phyloP scores from a whole-genome alignment of 2,329 filamentous ascomycete genomes.

The Cadophora luteo-olivacea region DNA sequence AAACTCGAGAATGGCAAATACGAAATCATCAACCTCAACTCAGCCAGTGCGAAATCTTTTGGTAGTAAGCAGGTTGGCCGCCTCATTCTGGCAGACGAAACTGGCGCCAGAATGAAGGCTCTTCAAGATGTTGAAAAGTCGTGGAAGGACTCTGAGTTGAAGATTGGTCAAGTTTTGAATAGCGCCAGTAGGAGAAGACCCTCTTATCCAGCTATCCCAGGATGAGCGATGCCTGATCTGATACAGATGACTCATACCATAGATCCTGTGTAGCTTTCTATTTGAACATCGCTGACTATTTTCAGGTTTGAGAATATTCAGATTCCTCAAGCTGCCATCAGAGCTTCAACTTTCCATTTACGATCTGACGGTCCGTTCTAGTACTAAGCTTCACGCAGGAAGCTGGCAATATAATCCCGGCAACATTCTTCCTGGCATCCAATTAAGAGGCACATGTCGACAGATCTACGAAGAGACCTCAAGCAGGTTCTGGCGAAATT shows the following conservation, averaged over 20 bases:
- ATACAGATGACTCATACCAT: too few species aligned
- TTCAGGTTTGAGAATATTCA: constrained; percentile 8
- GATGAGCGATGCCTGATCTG: background rate
- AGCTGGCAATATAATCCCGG: background rate
- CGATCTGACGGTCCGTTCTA: background rate
- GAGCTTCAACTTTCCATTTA: constrained; percentile 11
- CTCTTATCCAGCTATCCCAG: background rate
- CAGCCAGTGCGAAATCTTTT: background rate
- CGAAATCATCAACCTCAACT: constrained; percentile 1
- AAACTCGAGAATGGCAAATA: constrained; percentile 9
- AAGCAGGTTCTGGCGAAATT: constrained; percentile 12
- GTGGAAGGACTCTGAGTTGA: constrained; percentile 8
- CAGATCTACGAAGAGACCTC: constrained; percentile 18
- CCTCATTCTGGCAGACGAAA: background rate
- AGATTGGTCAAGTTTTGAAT: constrained; percentile 7
- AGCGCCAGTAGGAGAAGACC: constrained; percentile 12
- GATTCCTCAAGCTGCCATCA: constrained; percentile 14
- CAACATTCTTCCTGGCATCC: background rate
- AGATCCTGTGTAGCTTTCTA: background rate
- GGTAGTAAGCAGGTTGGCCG: constrained; percentile 9
- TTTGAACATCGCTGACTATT: background rate
- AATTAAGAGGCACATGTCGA: constrained; percentile 16
- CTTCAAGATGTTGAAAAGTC: background rate
- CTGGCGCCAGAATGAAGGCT: background rate
- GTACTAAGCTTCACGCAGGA: background rate